Percentiles rank a stretch among this genome's conserved stretches.
These are phyloP conservation scores for Flaveria trinervia DNA, from an alignment of 129 eudicot species.

Conservation along the genomic window DNA sequence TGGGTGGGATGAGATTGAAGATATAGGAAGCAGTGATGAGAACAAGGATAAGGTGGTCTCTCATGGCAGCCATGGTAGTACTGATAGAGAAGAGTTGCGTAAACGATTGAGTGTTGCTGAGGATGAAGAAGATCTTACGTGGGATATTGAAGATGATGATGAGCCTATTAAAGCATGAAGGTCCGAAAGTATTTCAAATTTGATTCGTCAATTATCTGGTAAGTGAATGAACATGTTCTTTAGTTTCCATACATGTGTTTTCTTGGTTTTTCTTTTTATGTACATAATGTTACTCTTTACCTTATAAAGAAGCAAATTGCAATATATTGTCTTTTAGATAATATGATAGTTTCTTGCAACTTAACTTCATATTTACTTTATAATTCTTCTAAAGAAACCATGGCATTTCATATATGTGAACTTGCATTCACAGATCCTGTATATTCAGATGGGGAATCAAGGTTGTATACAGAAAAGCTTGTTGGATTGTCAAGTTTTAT, in stretches of 20 bases:
- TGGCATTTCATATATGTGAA: not conserved
- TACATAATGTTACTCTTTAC: slow-evolving; percentile 31
- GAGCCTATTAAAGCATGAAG: slow-evolving; percentile 51
- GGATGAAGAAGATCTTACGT: slow-evolving; percentile 73
- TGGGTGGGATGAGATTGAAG: slow-evolving; percentile 94
- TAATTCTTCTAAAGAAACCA: not conserved
- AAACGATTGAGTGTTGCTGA: slow-evolving; percentile 61
- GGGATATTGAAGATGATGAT: slow-evolving; percentile 91
- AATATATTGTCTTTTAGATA: slow-evolving; percentile 12
- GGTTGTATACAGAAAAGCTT: not conserved
- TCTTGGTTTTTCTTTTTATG: slow-evolving; percentile 19
- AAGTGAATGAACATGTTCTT: slow-evolving; percentile 30
- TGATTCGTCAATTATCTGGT: slow-evolving; percentile 29
- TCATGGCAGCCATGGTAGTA: slow-evolving; percentile 48
- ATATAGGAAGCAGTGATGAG: slow-evolving; percentile 67
- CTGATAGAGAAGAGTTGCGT: slow-evolving; percentile 50
- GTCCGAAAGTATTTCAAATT: not conserved
- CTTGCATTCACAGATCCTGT: not conserved
- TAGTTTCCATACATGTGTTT: slow-evolving; percentile 17
- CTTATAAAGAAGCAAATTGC: slow-evolving; percentile 32
- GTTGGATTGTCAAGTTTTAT: slow-evolving; percentile 4
- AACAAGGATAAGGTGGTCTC: slow-evolving; percentile 46
- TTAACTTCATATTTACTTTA: not conserved
- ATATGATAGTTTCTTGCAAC: slow-evolving; percentile 3
- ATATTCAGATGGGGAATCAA: not conserved